These are phyloP conservation scores for Naganishia onofrii DNA, from an alignment of 768 basidiomycete species.

Conservation along the genomic window DNA sequence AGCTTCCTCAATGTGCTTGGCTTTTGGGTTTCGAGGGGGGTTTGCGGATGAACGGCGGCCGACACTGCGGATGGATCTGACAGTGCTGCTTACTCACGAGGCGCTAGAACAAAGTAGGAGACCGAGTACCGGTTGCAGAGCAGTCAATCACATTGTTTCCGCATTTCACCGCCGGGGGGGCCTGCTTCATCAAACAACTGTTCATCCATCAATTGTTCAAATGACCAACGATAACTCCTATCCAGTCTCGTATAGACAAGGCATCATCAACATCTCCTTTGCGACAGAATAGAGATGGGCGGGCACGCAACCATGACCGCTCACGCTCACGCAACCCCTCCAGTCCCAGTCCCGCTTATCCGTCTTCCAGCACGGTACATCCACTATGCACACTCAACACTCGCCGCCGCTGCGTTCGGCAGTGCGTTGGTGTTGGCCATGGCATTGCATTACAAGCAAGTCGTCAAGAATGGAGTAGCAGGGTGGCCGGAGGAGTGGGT, in stretches of 20 bases:
- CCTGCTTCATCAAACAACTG: neutral
- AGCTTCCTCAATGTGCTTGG: too few relatives aligned
- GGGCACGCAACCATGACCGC: neutral
- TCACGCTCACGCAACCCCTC: neutral
- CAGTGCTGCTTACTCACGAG: neutral
- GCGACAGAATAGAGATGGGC: neutral
- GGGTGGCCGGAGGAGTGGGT: constrained; percentile 65
- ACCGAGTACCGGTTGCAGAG: neutral
- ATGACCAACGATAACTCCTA: too few relatives aligned
- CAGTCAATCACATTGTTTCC: too few relatives aligned
- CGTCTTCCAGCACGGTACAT: constrained; percentile 59
- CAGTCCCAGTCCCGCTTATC: constrained; percentile 33
- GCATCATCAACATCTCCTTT: too few relatives aligned
- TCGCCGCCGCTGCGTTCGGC: constrained; percentile 66
- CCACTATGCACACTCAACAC: constrained; percentile 64
- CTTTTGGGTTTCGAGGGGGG: too few relatives aligned
- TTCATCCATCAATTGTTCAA: neutral
- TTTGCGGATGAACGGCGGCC: neutral
- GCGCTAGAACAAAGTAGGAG: constrained; percentile 1
- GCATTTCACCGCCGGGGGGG: too few relatives aligned
- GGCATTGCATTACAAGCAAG: constrained; percentile 71
- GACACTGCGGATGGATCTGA: neutral
- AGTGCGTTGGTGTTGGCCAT: constrained; percentile 66
- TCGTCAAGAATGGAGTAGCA: constrained; percentile 75
- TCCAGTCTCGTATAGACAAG: too few relatives aligned